phyloP scores from a whole-genome alignment of 306 rosid genomes.

The Cotoneaster glaucophyllus region DNA sequence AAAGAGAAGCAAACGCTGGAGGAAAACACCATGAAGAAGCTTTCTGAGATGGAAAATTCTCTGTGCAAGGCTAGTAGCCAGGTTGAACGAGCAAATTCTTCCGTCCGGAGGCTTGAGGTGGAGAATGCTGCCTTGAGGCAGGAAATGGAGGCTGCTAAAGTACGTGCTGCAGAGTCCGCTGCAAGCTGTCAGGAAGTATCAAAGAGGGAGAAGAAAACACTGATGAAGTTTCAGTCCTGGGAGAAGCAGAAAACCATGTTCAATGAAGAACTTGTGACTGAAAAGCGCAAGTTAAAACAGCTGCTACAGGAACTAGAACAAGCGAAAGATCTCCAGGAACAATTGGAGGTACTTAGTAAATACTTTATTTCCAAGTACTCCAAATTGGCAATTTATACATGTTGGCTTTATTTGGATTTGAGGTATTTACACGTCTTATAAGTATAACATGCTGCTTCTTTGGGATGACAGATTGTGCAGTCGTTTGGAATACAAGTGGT shows the following conservation, averaged over 20 bases:
- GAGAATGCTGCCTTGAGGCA: slow-evolving; percentile 65
- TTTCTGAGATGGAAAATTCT: slow-evolving; percentile 85
- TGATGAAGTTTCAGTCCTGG: slow-evolving; percentile 61
- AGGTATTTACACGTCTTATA: background rate
- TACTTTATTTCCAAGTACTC: slow-evolving; percentile 3
- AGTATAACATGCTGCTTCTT: background rate
- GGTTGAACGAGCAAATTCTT: slow-evolving; percentile 75
- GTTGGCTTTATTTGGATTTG: background rate
- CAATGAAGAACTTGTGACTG: slow-evolving; percentile 58
- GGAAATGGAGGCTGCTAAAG: slow-evolving; percentile 80
- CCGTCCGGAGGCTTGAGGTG: slow-evolving; percentile 69
- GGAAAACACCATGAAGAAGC: slow-evolving; percentile 82
- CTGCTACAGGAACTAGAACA: slow-evolving; percentile 53
- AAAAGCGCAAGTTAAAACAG: slow-evolving; percentile 48
- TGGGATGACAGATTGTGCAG: background rate
- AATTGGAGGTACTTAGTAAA: slow-evolving; percentile 60
- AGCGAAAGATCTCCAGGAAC: slow-evolving; percentile 54
- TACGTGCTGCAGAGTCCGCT: slow-evolving; percentile 66
- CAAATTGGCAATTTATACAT: background rate
- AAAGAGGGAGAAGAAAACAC: slow-evolving; percentile 69
- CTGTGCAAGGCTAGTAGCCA: slow-evolving; percentile 77
- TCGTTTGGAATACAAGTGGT: background rate
- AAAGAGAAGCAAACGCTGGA: slow-evolving; percentile 75
- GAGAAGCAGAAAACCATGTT: slow-evolving; percentile 66
- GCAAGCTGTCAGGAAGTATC: slow-evolving; percentile 73